phyloP scores from a whole-genome alignment of 202 grass and related monocot species.

The Eragrostis tef region DNA sequence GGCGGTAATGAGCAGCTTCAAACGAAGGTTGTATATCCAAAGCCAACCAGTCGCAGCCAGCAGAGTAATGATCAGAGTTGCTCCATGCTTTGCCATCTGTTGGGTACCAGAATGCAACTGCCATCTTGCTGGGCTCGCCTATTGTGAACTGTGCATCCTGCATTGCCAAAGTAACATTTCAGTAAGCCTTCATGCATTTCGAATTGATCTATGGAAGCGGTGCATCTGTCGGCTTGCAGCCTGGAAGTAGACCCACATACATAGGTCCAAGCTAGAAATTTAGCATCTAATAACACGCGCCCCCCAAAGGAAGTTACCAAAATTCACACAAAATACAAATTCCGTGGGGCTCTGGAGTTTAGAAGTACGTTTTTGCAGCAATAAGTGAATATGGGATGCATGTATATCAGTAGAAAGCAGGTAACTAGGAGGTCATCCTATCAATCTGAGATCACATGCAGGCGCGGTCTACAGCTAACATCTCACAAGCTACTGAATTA shows the following conservation, averaged over 20 bases:
- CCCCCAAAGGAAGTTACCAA: not conserved
- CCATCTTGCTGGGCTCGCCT: slow-evolving; percentile 71
- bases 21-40: slow-evolving; percentile 74
- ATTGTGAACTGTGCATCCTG: slow-evolving; percentile 98
- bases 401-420: slow-evolving; percentile 7
- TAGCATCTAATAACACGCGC: not conserved
- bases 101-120: slow-evolving; percentile 97
- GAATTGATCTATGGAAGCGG: not conserved
- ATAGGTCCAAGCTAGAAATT: not conserved
- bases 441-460: not conserved
- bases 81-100: slow-evolving; percentile 69
- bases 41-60: slow-evolving; percentile 85
- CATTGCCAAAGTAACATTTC: slow-evolving; percentile 30
- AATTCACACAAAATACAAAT: not conserved
- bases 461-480: not conserved
- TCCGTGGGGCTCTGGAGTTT: not conserved
- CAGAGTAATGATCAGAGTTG: slow-evolving; percentile 83
- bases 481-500: slow-evolving; percentile 12
- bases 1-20: slow-evolving; percentile 45
- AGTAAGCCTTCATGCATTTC: slow-evolving; percentile 25
- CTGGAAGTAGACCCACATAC: slow-evolving; percentile 11
- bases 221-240: slow-evolving; percentile 1
- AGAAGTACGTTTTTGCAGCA: not conserved
- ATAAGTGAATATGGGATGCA: not conserved
- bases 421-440: slow-evolving; percentile 26